Percentiles rank a stretch among this genome's conserved stretches.
Evolutionary conservation across 2,329 filamentous ascomycete genomes (phyloP).

Genomic region (Claviceps sp.): DNA sequence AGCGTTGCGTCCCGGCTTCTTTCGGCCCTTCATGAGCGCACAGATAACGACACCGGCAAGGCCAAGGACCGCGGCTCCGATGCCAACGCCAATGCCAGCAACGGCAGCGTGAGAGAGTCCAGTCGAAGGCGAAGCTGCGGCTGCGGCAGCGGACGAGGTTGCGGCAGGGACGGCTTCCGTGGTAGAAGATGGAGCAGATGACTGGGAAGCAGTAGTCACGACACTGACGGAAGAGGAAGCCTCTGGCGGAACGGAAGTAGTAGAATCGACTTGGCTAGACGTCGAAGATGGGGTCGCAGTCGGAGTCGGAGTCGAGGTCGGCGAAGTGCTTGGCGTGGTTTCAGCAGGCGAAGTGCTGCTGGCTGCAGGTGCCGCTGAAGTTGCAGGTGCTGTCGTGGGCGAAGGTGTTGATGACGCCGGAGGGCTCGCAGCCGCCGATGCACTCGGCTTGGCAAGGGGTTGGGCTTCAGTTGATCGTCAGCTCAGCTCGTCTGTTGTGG

Average conservation of each 20-base stretch:
- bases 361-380: background rate
- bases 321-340: background rate
- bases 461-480: background rate
- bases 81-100: slow-evolving; percentile 35
- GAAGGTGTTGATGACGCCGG: background rate
- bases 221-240: slow-evolving; percentile 1
- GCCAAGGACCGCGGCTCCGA: slow-evolving; percentile 27
- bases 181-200: slow-evolving; percentile 4
- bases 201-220: slow-evolving; percentile 3
- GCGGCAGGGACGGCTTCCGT: slow-evolving; percentile 4
- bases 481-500: background rate
- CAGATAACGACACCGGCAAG: slow-evolving; percentile 25
- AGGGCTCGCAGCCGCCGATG: background rate
- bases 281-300: slow-evolving; percentile 2
- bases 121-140: slow-evolving; percentile 1
- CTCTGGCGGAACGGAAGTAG: background rate
- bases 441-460: background rate
- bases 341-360: background rate
- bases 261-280: background rate
- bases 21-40: slow-evolving; percentile 21
- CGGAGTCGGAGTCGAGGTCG: background rate
- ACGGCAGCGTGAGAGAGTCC: slow-evolving; percentile 31
- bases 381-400: background rate
- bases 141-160: slow-evolving; percentile 5
- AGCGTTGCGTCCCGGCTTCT: slow-evolving; percentile 4